These are phyloP conservation scores for Jacaranda copaia DNA, from an alignment of 257 asterid species.

Conservation along the genomic window DNA sequence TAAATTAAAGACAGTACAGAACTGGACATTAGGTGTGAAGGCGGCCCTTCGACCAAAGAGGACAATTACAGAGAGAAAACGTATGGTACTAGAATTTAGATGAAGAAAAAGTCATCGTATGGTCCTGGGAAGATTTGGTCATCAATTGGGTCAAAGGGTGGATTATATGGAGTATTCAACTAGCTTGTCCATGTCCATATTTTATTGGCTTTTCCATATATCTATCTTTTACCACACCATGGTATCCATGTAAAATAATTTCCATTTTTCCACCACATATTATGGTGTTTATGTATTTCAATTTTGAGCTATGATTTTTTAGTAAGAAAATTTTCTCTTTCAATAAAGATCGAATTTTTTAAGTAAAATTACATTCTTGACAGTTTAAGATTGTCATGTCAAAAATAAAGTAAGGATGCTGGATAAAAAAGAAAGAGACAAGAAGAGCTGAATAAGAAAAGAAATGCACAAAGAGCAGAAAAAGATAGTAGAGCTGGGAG, in stretches of 20 bases:
- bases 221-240: neutral
- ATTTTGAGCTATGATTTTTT: too few species aligned
- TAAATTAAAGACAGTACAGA: conserved; percentile 19
- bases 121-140: conserved; percentile 1
- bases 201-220: neutral
- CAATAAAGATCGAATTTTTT: too few species aligned
- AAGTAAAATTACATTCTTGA: too few species aligned
- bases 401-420: too few species aligned
- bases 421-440: too few species aligned
- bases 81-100: neutral
- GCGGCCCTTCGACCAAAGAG: conserved; percentile 38
- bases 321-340: too few species aligned
- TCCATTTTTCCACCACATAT: too few species aligned
- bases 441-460: too few species aligned
- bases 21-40: conserved; percentile 40
- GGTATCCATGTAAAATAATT: neutral
- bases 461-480: too few species aligned
- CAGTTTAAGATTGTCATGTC: too few species aligned
- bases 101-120: conserved; percentile 21
- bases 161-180: neutral
- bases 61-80: conserved; percentile 20
- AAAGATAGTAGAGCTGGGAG: too few species aligned
- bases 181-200: neutral
- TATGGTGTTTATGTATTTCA: too few species aligned
- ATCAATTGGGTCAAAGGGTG: neutral